phyloP scores from a whole-genome alignment of 1,139 yeast genomes.

The Blastobotrys proliferans region DNA sequence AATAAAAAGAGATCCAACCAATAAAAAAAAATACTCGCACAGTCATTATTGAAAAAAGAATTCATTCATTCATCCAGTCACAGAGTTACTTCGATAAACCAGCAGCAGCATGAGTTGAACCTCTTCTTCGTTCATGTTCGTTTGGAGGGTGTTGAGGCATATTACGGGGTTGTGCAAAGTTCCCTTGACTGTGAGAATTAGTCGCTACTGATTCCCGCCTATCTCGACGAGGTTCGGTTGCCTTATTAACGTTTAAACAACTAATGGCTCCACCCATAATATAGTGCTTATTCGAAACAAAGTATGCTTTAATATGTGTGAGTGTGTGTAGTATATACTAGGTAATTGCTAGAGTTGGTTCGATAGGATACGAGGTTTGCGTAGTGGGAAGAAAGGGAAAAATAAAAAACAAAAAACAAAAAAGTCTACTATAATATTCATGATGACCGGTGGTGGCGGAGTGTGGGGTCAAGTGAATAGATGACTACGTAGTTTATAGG shows the following conservation, averaged over 20 bases:
- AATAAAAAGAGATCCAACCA: not conserved
- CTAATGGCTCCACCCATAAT: constrained; percentile 8
- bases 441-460: no score
- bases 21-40: not conserved
- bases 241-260: constrained; percentile 8
- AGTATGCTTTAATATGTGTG: no score
- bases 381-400: not conserved
- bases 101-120: constrained; percentile 6
- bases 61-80: no score
- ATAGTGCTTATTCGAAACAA: not conserved
- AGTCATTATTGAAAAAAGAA: not conserved
- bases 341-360: not conserved
- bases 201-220: constrained; percentile 2
- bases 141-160: constrained; percentile 4
- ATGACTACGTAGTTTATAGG: no score
- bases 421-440: no score
- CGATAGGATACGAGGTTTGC: not conserved
- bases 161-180: constrained; percentile 4
- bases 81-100: no score
- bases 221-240: constrained; percentile 8
- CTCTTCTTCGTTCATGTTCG: constrained; percentile 10
- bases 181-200: constrained; percentile 1
- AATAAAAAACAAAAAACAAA: not conserved
- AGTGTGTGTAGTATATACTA: no score
- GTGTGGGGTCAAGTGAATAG: no score